A percentile compares a stretch with the other conserved stretches of the same genome.
Conservation (phyloP, 2,329 filamentous ascomycete genomes). For the Lojkania enalia region DNA sequence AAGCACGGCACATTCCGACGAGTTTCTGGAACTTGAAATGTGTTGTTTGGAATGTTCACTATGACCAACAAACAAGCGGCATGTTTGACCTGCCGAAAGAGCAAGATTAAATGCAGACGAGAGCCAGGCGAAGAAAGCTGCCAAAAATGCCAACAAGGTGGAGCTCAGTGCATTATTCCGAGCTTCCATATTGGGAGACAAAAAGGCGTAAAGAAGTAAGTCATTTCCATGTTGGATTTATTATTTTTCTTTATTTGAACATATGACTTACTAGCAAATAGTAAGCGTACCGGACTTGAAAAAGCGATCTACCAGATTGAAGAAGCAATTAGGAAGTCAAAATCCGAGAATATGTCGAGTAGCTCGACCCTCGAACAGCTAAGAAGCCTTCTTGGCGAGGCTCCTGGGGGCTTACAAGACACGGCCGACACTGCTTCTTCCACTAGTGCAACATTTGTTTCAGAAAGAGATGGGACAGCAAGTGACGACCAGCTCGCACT, state of each 20-base stretch:
- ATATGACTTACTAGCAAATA: conserved; percentile 38
- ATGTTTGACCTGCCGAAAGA: conserved; percentile 66
- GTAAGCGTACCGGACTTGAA: conserved; percentile 73
- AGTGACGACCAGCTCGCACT: conserved; percentile 57
- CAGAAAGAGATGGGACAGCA: conserved; percentile 27
- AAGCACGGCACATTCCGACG: too few relatives aligned
- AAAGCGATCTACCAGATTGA: conserved; percentile 76
- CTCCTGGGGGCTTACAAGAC: conserved; percentile 39
- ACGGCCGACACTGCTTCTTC: conserved; percentile 9
- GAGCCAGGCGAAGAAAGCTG: conserved; percentile 57
- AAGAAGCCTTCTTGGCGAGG: conserved; percentile 56
- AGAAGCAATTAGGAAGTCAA: conserved; percentile 57
- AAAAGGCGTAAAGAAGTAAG: conserved; percentile 76
- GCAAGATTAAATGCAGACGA: conserved; percentile 70
- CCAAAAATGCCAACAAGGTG: conserved; percentile 63
- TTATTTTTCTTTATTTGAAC: too few relatives aligned
- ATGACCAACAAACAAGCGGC: conserved; percentile 52
- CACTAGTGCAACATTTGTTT: conserved; percentile 17
- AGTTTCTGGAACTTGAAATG: too few relatives aligned
- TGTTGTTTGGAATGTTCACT: too few relatives aligned
- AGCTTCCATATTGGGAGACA: conserved; percentile 70
- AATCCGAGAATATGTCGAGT: conserved; percentile 25
- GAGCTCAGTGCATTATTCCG: conserved; percentile 52
- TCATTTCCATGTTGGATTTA: neutral
- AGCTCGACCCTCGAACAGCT: conserved; percentile 41